Conservation (phyloP, 192 early-diverging fungal genomes). For the Umbelopsis sp. region DNA sequence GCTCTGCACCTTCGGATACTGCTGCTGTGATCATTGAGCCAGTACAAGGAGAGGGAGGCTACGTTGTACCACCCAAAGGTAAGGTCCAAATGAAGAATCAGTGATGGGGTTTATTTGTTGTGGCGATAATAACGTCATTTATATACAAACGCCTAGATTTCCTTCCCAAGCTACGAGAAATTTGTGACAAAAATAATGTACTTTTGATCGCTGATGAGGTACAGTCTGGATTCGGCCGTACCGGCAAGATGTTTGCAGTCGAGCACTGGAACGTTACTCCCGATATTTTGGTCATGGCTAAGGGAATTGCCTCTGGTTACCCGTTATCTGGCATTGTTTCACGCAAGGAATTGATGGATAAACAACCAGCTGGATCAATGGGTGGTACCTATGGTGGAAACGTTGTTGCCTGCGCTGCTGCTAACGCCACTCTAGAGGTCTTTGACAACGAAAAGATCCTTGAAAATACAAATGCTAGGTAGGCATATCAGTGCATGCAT, state of each 20-base stretch:
- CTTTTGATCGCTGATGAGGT: conserved; percentile 47
- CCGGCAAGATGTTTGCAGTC: conserved; percentile 48
- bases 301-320: conserved; percentile 48
- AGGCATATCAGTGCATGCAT: neutral
- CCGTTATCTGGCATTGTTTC: conserved; percentile 45
- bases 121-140: conserved; percentile 8
- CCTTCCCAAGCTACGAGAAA: conserved; percentile 29
- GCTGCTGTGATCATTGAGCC: conserved; percentile 46
- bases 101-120: neutral
- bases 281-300: conserved; percentile 50
- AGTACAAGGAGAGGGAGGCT: conserved; percentile 47
- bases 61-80: conserved; percentile 42
- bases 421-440: conserved; percentile 44
- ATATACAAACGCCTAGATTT: conserved; percentile 25
- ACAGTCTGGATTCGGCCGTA: conserved; percentile 47
- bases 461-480: conserved; percentile 40
- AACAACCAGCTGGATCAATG: conserved; percentile 45
- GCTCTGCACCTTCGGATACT: conserved; percentile 42
- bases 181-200: conserved; percentile 45
- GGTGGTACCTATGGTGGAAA: conserved; percentile 48
- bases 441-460: conserved; percentile 45
- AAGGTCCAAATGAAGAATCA: conserved; percentile 10
- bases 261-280: conserved; percentile 40
- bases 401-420: conserved; percentile 43
- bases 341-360: conserved; percentile 42